Percentiles rank a stretch among this genome's conserved stretches.
These are phyloP conservation scores for Mycena albidolilacea DNA, from an alignment of 768 basidiomycete species.

Conservation along the genomic window DNA sequence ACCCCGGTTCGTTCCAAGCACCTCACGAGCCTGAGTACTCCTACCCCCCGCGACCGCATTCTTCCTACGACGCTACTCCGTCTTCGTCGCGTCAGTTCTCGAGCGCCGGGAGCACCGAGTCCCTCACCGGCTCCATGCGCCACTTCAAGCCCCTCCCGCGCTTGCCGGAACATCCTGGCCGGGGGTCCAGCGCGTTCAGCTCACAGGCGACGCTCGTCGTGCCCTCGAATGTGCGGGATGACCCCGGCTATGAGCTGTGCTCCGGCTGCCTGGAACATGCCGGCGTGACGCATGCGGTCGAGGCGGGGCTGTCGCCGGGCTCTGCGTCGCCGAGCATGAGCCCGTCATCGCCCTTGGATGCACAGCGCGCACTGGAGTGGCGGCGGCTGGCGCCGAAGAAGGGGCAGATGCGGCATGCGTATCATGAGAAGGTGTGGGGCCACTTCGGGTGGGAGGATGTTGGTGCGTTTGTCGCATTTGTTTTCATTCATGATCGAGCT, in stretches of 20 bases:
- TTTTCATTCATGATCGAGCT: slow-evolving; percentile 6
- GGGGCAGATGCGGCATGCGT: slow-evolving; percentile 87
- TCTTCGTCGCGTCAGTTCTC: slow-evolving; percentile 35
- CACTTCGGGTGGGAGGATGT: slow-evolving; percentile 89
- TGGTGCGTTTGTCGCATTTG: slow-evolving; percentile 64
- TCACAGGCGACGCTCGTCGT: slow-evolving; percentile 38
- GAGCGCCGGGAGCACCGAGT: slow-evolving; percentile 35
- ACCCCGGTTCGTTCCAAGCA: background rate
- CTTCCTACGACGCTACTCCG: slow-evolving; percentile 16
- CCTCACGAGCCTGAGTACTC: slow-evolving; percentile 33
- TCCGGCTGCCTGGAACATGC: slow-evolving; percentile 81
- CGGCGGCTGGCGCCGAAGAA: slow-evolving; percentile 80
- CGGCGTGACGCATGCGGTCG: slow-evolving; percentile 84
- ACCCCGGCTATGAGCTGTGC: slow-evolving; percentile 87
- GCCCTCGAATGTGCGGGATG: slow-evolving; percentile 35
- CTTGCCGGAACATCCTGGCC: slow-evolving; percentile 14
- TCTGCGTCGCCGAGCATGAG: slow-evolving; percentile 57
- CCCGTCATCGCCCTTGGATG: slow-evolving; percentile 70
- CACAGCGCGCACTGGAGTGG: slow-evolving; percentile 69
- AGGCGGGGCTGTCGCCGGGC: slow-evolving; percentile 66
- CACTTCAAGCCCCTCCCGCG: slow-evolving; percentile 42
- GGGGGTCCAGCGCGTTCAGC: slow-evolving; percentile 18
- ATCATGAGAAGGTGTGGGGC: slow-evolving; percentile 90
- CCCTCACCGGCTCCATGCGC: slow-evolving; percentile 37
- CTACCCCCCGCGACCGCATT: slow-evolving; percentile 35